These are phyloP conservation scores for Haplosporangium sp. DNA, from an alignment of 371 early-diverging fungal genomes.

Conservation along the genomic window DNA sequence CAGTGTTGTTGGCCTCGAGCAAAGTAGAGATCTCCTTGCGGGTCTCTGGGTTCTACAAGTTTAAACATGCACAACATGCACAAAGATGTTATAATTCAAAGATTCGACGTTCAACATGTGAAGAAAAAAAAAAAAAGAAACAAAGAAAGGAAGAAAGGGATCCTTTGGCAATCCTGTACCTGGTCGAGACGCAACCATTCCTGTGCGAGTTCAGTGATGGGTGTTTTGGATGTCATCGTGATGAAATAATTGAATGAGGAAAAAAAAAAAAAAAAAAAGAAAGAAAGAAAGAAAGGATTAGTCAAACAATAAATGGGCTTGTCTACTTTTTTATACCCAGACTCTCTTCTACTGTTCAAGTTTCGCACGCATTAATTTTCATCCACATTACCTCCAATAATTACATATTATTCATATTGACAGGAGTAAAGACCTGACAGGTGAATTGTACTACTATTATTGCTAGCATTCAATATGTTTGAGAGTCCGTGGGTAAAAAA, in stretches of 20 bases:
- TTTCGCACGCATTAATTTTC: too few species aligned
- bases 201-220: constrained; percentile 51
- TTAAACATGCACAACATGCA: background rate
- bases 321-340: too few species aligned
- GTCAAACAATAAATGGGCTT: too few species aligned
- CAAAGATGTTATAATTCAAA: background rate
- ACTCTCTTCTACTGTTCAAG: too few species aligned
- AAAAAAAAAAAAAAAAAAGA: background rate
- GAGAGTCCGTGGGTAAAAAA: too few species aligned
- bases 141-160: too few species aligned
- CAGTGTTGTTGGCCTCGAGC: constrained; percentile 62
- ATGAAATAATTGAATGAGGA: background rate
- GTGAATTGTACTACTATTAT: too few species aligned
- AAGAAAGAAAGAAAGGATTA: background rate
- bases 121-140: too few species aligned
- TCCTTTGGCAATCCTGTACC: constrained; percentile 48
- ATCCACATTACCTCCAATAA: too few species aligned
- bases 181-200: constrained; percentile 83
- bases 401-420: too few species aligned
- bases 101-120: background rate
- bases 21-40: constrained; percentile 71
- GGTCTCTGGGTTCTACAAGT: constrained; percentile 75
- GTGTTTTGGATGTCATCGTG: constrained; percentile 22
- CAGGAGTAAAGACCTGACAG: too few species aligned
- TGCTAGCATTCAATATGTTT: too few species aligned